phyloP scores from a whole-genome alignment of 2,329 filamentous ascomycete species.

The Penicillium sp. region DNA sequence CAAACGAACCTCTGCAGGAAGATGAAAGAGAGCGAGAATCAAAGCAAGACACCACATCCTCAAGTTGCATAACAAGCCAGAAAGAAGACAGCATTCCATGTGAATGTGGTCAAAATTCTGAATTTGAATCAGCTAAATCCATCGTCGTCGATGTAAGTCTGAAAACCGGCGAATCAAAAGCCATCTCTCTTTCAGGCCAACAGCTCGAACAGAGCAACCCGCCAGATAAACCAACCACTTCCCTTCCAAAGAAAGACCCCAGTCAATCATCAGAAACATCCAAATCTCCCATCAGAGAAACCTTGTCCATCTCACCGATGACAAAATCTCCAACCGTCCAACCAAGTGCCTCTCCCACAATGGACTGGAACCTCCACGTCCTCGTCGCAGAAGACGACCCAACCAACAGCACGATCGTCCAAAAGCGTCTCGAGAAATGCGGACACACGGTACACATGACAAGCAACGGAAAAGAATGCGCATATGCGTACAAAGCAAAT shows the following conservation, averaged over 20 bases:
- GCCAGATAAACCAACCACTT: background rate
- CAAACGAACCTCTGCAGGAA: background rate
- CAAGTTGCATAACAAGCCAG: background rate
- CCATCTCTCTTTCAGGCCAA: slow-evolving; percentile 10
- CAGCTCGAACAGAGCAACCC: background rate
- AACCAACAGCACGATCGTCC: slow-evolving; percentile 77
- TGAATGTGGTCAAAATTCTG: slow-evolving; percentile 10
- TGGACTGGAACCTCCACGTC: slow-evolving; percentile 43
- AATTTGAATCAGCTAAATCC: background rate
- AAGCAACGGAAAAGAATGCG: slow-evolving; percentile 82
- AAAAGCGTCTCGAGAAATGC: slow-evolving; percentile 73
- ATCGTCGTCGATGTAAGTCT: slow-evolving; percentile 14
- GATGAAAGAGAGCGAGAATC: background rate
- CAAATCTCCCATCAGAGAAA: background rate
- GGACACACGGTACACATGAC: slow-evolving; percentile 71
- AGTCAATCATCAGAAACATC: background rate
- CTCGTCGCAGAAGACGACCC: slow-evolving; percentile 86
- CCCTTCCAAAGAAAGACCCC: background rate
- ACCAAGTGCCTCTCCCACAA: background rate
- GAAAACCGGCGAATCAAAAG: slow-evolving; percentile 13
- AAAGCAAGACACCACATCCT: background rate
- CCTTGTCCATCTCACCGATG: background rate
- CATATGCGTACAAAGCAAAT: slow-evolving; percentile 64
- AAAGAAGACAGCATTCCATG: slow-evolving; percentile 5
- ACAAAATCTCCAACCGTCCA: background rate